Evolutionary conservation across 2,329 filamentous ascomycete species (phyloP).

Genomic region (Aureobasidium musti): DNA sequence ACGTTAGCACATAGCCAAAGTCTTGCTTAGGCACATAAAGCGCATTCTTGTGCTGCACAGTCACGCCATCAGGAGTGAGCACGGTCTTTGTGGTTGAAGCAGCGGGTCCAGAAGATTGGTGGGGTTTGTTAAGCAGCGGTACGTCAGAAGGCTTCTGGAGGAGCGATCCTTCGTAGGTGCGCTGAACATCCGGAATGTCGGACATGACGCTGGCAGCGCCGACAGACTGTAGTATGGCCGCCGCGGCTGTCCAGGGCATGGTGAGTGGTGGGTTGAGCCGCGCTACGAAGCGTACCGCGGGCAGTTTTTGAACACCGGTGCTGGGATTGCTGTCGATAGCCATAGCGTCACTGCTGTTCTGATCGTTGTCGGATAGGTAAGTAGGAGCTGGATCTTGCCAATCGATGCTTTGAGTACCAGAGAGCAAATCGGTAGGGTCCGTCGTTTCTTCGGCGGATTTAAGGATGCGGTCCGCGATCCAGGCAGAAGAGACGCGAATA

Average conservation of each 20-base stretch:
- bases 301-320: conserved; percentile 54
- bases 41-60: conserved; percentile 54
- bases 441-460: conserved; percentile 48
- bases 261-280: conserved; percentile 73
- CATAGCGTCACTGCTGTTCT: conserved; percentile 54
- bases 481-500: conserved; percentile 70
- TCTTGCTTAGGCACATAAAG: conserved; percentile 73
- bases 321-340: conserved; percentile 53
- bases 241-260: conserved; percentile 65
- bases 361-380: conserved; percentile 46
- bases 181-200: not conserved
- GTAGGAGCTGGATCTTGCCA: conserved; percentile 73
- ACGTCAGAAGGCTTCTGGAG: conserved; percentile 15
- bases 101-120: conserved; percentile 27
- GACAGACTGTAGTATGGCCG: conserved; percentile 62
- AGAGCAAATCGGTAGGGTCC: conserved; percentile 43
- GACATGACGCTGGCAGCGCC: conserved; percentile 13
- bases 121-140: conserved; percentile 22
- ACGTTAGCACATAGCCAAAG: conserved; percentile 65
- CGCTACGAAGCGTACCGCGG: conserved; percentile 73
- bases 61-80: conserved; percentile 31
- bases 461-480: conserved; percentile 69
- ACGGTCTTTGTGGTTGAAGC: conserved; percentile 29
- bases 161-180: conserved; percentile 20
- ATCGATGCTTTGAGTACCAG: conserved; percentile 51